Conservation (phyloP, 2,329 filamentous ascomycete species). For the Colletotrichum chrysophilum region DNA sequence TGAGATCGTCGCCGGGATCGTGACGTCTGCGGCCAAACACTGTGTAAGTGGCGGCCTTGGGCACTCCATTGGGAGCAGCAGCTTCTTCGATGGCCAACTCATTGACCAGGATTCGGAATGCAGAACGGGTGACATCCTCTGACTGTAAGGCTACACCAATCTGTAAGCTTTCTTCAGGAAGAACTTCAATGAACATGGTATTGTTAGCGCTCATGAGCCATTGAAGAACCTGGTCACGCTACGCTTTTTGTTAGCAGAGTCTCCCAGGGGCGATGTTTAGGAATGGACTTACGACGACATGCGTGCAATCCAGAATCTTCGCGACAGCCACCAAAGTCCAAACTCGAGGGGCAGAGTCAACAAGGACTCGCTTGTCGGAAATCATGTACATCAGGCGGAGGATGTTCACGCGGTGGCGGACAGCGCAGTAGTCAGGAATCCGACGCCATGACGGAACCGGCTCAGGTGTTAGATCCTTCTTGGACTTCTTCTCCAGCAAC, state of each 20-base stretch:
- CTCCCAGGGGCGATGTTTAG: conserved; percentile 17
- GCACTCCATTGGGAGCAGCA: conserved; percentile 14
- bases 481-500: conserved; percentile 28
- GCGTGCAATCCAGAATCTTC: conserved; percentile 58
- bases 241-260: conserved; percentile 23
- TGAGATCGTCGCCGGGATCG: conserved; percentile 56
- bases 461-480: conserved; percentile 1
- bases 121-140: conserved; percentile 44
- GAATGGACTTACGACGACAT: conserved; percentile 33
- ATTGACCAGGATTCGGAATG: conserved; percentile 67
- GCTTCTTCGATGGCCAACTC: conserved; percentile 61
- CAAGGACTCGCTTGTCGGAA: conserved; percentile 54
- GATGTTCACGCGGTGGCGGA: conserved; percentile 68
- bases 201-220: conserved; percentile 66
- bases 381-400: conserved; percentile 66
- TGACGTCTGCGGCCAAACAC: conserved; percentile 53
- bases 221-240: conserved; percentile 53
- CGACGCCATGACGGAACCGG: conserved; percentile 33
- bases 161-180: conserved; percentile 65
- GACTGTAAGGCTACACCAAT: conserved; percentile 57
- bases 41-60: conserved; percentile 27
- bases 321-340: conserved; percentile 71
- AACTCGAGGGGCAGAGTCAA: conserved; percentile 70
- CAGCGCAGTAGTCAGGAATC: conserved; percentile 65
- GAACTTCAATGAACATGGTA: conserved; percentile 63